Conservation (phyloP, 2,329 filamentous ascomycete genomes). For the Hypoxylon sp. region DNA sequence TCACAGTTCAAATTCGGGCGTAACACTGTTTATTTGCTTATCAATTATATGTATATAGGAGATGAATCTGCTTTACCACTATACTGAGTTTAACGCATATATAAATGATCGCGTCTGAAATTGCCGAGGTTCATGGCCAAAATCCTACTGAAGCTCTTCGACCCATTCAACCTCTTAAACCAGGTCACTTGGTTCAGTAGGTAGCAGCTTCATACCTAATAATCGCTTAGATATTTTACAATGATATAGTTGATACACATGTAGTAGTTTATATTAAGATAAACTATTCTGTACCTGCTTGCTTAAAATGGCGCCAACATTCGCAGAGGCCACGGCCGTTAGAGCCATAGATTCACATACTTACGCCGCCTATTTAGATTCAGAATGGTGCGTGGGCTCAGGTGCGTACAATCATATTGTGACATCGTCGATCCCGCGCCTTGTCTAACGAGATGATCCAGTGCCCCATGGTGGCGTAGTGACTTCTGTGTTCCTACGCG, state of each 20-base stretch:
- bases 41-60: neutral
- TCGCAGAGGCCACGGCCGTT: slow-evolving; percentile 49
- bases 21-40: too few relatives aligned
- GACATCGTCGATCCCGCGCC: neutral
- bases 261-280: neutral
- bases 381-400: slow-evolving; percentile 53
- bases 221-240: neutral
- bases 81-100: neutral
- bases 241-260: neutral
- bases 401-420: slow-evolving; percentile 41
- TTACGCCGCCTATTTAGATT: slow-evolving; percentile 45
- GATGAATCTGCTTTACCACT: neutral
- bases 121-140: slow-evolving; percentile 9
- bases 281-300: neutral
- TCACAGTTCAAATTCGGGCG: too few relatives aligned
- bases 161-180: neutral
- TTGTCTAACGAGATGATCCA: slow-evolving; percentile 51
- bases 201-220: neutral
- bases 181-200: neutral
- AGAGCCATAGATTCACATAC: slow-evolving; percentile 46
- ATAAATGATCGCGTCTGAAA: neutral
- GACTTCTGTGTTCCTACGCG: slow-evolving; percentile 72
- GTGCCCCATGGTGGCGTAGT: slow-evolving; percentile 81
- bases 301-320: slow-evolving; percentile 45
- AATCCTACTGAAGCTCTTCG: slow-evolving; percentile 2